phyloP scores from a whole-genome alignment of 2,329 filamentous ascomycete genomes.

The Periconia digitata region DNA sequence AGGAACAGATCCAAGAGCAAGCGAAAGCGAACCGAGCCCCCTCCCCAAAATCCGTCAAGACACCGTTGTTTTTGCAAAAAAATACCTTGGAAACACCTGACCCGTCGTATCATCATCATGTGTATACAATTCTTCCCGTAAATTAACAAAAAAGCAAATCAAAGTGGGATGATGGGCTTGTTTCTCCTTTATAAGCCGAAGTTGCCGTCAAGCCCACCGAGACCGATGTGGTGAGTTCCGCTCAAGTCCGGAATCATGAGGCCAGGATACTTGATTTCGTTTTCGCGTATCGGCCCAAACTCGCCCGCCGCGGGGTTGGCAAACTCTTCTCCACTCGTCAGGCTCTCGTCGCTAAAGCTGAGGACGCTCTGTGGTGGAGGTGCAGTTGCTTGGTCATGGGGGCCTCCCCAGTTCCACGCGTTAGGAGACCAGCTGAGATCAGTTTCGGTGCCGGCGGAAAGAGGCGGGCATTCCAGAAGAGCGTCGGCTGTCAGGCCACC shows the following conservation, averaged over 20 bases:
- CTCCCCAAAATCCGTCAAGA: too few relatives aligned
- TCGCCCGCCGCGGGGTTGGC: constrained; percentile 31
- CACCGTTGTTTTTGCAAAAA: too few relatives aligned
- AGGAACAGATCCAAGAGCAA: too few relatives aligned
- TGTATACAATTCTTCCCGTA: too few relatives aligned
- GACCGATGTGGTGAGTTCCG: constrained; percentile 20
- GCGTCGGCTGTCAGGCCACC: constrained; percentile 60
- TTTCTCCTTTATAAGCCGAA: constrained; percentile 40
- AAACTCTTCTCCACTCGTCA: constrained; percentile 55
- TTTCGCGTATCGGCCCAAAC: constrained; percentile 29
- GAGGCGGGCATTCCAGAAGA: constrained; percentile 34
- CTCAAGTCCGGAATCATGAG: constrained; percentile 42
- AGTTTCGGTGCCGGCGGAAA: constrained; percentile 31
- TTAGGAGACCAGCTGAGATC: constrained; percentile 40
- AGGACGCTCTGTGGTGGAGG: constrained; percentile 55
- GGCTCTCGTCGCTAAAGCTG: constrained; percentile 62
- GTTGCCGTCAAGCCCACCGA: constrained; percentile 43
- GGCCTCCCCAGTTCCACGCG: constrained; percentile 37
- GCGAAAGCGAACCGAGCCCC: too few relatives aligned
- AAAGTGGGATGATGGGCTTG: background rate
- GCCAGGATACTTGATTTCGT: constrained; percentile 36
- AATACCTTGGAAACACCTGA: too few relatives aligned
- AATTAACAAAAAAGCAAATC: too few relatives aligned
- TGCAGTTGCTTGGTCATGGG: constrained; percentile 20
- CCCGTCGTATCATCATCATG: background rate